Evolutionary conservation across 2,329 filamentous ascomycete species (phyloP).

Genomic region (Bipolaris victoriae): DNA sequence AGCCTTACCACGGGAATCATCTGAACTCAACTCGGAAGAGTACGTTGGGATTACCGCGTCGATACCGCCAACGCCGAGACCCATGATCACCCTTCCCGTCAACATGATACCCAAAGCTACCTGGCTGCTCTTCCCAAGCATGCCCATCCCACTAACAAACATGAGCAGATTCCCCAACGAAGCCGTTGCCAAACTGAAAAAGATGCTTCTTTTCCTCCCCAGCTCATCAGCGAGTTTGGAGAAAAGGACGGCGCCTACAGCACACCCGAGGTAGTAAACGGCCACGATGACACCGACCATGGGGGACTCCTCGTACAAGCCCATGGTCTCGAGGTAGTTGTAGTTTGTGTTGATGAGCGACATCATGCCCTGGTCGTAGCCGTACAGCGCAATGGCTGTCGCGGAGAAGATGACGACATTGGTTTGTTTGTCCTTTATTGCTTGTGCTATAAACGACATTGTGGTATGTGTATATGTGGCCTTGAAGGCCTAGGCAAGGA

Average conservation of each 20-base stretch:
- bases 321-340: constrained; percentile 64
- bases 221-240: constrained; percentile 61
- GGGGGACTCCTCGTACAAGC: constrained; percentile 57
- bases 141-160: constrained; percentile 63
- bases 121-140: constrained; percentile 27
- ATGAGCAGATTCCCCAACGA: constrained; percentile 65
- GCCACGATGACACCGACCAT: constrained; percentile 66
- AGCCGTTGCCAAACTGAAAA: constrained; percentile 60
- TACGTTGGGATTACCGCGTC: constrained; percentile 68
- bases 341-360: constrained; percentile 62
- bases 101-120: constrained; percentile 58
- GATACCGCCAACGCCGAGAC: constrained; percentile 64
- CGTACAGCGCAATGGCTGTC: constrained; percentile 62
- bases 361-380: constrained; percentile 59
- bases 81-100: constrained; percentile 60
- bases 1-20: constrained; percentile 63
- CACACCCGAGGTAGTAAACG: constrained; percentile 68
- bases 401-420: constrained; percentile 61
- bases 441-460: constrained; percentile 17
- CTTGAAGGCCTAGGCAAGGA: not conserved
- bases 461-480: not conserved
- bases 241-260: constrained; percentile 63
- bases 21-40: constrained; percentile 62
- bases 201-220: constrained; percentile 63
- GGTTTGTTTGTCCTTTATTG: constrained; percentile 49